phyloP scores from a whole-genome alignment of 371 early-diverging fungal genomes.

The Chytridium lagenaria region DNA sequence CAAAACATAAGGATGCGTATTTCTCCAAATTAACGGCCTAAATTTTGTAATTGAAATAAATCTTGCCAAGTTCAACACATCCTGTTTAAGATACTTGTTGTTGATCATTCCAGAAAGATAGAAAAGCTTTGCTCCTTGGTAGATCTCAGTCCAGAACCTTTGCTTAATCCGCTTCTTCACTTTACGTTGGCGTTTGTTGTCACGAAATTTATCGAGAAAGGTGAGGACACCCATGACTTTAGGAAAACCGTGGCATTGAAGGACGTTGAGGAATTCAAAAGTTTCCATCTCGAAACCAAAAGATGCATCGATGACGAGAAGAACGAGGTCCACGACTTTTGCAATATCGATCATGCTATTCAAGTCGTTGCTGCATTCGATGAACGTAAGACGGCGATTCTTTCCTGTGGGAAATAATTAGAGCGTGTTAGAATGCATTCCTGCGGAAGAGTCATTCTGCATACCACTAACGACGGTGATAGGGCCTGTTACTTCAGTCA shows the following conservation, averaged over 20 bases:
- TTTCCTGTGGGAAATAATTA: constrained; percentile 62
- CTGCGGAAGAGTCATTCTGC: no score
- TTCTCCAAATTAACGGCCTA: constrained; percentile 95
- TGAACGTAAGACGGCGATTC: constrained; percentile 93
- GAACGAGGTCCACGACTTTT: constrained; percentile 97
- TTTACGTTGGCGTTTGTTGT: constrained; percentile 84
- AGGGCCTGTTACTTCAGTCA: constrained; percentile 92
- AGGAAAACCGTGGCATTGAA: constrained; percentile 98
- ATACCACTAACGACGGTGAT: constrained; percentile 92
- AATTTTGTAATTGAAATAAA: constrained; percentile 98
- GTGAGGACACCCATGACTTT: constrained; percentile 98
- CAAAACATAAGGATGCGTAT: constrained; percentile 93
- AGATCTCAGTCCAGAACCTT: constrained; percentile 98
- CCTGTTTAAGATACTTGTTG: constrained; percentile 90
- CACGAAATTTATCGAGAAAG: constrained; percentile 91
- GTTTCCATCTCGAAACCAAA: constrained; percentile 99
- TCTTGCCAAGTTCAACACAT: constrained; percentile 91
- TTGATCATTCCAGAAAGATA: constrained; percentile 95
- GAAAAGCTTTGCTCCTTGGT: constrained; percentile 97
- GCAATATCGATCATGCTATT: constrained; percentile 97
- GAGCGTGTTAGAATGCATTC: constrained; percentile 12
- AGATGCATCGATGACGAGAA: constrained; percentile 94
- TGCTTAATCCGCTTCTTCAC: constrained; percentile 96
- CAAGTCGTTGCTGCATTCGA: constrained; percentile 96
- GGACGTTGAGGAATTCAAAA: constrained; percentile 97